Conservation (phyloP, 768 basidiomycete species). For the Dioszegia aurantiaca region DNA sequence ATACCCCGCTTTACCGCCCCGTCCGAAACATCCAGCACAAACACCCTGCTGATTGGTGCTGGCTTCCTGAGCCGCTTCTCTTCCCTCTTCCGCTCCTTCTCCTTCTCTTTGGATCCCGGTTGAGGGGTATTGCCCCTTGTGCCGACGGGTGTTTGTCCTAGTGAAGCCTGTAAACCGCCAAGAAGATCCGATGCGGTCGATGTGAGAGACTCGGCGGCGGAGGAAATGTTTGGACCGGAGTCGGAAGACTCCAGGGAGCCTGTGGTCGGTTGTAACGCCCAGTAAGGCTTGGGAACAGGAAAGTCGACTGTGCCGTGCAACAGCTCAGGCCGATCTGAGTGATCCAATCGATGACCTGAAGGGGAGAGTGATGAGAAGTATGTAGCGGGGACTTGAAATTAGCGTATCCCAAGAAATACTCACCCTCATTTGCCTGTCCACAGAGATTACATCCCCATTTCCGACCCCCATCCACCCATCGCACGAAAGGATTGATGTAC, state of each 20-base stretch:
- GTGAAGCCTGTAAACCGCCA: constrained; percentile 37
- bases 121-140: constrained; percentile 29
- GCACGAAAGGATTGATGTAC: constrained; percentile 92
- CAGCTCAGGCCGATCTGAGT: constrained; percentile 76
- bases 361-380: constrained; percentile 83
- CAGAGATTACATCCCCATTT: constrained; percentile 94
- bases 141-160: constrained; percentile 25
- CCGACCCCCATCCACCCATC: constrained; percentile 75
- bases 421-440: constrained; percentile 76
- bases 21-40: constrained; percentile 78
- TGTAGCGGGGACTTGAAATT: constrained; percentile 63
- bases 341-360: constrained; percentile 73
- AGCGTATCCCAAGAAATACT: constrained; percentile 39
- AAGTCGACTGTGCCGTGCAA: constrained; percentile 91
- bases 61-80: constrained; percentile 39
- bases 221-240: constrained; percentile 11
- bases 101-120: constrained; percentile 29
- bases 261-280: constrained; percentile 59
- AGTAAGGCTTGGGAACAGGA: constrained; percentile 75
- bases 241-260: constrained; percentile 55
- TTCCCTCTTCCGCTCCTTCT: constrained; percentile 30
- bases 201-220: constrained; percentile 41
- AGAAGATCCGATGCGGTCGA: constrained; percentile 42
- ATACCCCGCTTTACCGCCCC: constrained; percentile 65
- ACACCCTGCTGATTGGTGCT: constrained; percentile 69